Evolutionary conservation across 108 stramenopile genomes (phyloP).

Genomic region (Chaetoceros tenuissimus): DNA sequence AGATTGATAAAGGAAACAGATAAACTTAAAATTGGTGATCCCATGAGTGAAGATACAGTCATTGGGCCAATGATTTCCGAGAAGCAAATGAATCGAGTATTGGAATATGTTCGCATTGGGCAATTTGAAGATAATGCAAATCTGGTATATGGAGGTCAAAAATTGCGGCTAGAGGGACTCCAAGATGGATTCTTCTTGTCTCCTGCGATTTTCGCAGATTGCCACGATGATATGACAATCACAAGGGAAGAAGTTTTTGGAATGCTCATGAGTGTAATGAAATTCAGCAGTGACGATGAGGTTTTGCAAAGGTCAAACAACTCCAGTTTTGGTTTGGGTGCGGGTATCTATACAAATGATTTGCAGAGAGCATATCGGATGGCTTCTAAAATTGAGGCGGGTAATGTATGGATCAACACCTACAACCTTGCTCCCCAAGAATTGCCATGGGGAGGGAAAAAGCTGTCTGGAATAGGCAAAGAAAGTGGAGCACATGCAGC

Average conservation of each 20-base stretch:
- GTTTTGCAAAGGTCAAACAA: conserved; percentile 63
- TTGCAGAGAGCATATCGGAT: conserved; percentile 45
- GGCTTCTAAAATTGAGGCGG: conserved; percentile 37
- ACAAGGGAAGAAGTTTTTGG: conserved; percentile 59
- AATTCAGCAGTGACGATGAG: conserved; percentile 56
- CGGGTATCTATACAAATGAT: conserved; percentile 58
- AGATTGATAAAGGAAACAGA: conserved; percentile 22
- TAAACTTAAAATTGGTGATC: conserved; percentile 34
- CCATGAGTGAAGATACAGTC: conserved; percentile 16
- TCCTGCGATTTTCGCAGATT: conserved; percentile 44
- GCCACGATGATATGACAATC: conserved; percentile 43
- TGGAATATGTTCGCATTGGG: conserved; percentile 30
- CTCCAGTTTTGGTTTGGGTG: conserved; percentile 65
- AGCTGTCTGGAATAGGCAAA: conserved; percentile 51
- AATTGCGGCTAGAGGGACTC: conserved; percentile 8
- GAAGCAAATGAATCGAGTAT: conserved; percentile 33
- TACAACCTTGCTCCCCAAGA: conserved; percentile 46
- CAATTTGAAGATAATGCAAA: conserved; percentile 20
- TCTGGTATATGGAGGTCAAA: conserved; percentile 38
- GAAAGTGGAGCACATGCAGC: conserved; percentile 41
- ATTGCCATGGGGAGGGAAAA: conserved; percentile 33
- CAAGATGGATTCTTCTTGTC: conserved; percentile 19
- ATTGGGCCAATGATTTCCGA: conserved; percentile 46
- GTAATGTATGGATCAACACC: conserved; percentile 60
- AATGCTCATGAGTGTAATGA: conserved; percentile 41